Evolutionary conservation across 768 basidiomycete genomes (phyloP).

Genomic region (Tulasnella sp.): DNA sequence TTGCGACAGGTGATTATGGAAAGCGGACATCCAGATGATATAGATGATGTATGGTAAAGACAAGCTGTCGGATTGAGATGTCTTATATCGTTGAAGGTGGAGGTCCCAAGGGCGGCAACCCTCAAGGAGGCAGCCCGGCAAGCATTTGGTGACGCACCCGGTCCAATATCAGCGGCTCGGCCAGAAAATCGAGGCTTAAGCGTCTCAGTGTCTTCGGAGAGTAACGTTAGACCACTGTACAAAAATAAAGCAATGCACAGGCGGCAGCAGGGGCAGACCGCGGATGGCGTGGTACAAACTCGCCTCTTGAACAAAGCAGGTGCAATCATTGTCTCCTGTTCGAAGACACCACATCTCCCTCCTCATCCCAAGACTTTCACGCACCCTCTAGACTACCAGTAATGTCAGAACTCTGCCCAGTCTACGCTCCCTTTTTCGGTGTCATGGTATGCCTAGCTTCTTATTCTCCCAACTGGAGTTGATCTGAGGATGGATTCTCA

Average conservation of each 20-base stretch:
- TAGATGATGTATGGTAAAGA: no score
- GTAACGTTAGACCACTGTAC: not conserved
- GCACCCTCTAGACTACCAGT: not conserved
- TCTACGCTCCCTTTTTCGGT: constrained; percentile 97
- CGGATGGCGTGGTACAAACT: not conserved
- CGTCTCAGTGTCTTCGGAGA: no score
- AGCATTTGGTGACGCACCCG: no score
- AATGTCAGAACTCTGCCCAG: constrained; percentile 79
- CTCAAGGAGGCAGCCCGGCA: no score
- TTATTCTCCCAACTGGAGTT: not conserved
- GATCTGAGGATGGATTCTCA: not conserved
- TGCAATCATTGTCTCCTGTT: not conserved
- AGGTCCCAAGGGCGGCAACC: no score
- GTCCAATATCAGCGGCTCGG: no score
- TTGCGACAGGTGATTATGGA: no score
- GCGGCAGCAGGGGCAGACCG: not conserved
- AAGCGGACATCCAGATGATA: no score
- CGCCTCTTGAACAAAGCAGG: constrained; percentile 3
- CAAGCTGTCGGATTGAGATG: no score
- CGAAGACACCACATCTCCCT: constrained; percentile 5
- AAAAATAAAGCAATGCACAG: not conserved
- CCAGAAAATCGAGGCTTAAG: no score
- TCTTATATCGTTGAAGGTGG: no score
- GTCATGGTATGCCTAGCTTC: constrained; percentile 88
- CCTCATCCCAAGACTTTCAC: constrained; percentile 6